Evolutionary conservation across 2,329 filamentous ascomycete species (phyloP).

Genomic region (Lachnellula cervina): DNA sequence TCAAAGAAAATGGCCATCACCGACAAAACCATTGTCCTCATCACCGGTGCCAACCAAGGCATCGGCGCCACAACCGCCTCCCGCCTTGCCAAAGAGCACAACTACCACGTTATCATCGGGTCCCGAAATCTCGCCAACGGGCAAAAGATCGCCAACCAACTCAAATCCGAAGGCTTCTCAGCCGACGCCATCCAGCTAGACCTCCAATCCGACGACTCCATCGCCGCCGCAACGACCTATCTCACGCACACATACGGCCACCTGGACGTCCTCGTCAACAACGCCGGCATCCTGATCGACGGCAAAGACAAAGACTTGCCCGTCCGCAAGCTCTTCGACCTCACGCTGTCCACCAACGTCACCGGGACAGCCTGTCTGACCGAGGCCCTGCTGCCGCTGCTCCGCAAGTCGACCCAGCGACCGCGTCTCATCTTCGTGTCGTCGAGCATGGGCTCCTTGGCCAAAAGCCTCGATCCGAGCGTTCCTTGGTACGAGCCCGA

Average conservation of each 20-base stretch:
- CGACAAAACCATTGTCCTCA: constrained; percentile 29
- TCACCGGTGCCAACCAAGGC: constrained; percentile 40
- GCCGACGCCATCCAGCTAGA: constrained; percentile 8
- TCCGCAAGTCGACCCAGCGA: constrained; percentile 25
- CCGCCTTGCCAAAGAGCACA: constrained; percentile 35
- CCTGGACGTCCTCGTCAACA: constrained; percentile 21
- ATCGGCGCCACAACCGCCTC: constrained; percentile 38
- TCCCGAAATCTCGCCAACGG: constrained; percentile 33
- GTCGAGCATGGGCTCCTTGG: constrained; percentile 19
- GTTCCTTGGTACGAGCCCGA: constrained; percentile 11
- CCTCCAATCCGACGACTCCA: constrained; percentile 11
- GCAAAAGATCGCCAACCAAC: constrained; percentile 31
- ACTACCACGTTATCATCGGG: constrained; percentile 38
- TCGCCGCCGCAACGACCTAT: constrained; percentile 2
- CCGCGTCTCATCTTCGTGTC: constrained; percentile 28
- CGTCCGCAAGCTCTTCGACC: constrained; percentile 14
- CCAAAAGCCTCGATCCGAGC: constrained; percentile 6
- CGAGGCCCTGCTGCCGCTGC: constrained; percentile 31
- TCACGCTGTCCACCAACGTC: constrained; percentile 30
- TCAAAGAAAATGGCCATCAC: not conserved
- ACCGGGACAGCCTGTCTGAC: constrained; percentile 28
- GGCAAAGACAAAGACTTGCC: not conserved
- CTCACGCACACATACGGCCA: constrained; percentile 7
- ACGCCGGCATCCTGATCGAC: constrained; percentile 13
- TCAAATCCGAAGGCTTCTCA: constrained; percentile 13